Base-by-base conservation (phyloP, 1,284 basidiomycete species). In the Moesziomyces aphidis region DNA sequence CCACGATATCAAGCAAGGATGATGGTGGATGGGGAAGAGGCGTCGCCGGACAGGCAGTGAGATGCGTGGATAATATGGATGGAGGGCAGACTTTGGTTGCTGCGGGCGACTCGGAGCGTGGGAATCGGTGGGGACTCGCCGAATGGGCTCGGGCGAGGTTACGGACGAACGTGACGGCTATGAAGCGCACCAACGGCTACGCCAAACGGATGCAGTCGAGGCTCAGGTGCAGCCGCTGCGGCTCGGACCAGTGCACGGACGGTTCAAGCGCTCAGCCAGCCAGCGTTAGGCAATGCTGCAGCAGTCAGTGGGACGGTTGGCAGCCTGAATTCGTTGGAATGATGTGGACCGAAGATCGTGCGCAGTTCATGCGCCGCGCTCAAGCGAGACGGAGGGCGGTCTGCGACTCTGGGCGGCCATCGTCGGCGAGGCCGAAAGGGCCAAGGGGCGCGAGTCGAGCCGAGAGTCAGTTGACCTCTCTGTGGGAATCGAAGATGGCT, bases 331-430 rank as follows among this genome's bases (percentile, higher is more conserved):
- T 10, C 4, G 24, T 43, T 36, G n/a, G 6, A 34, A 50, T 26
- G 55, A 57, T 57, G 55, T 39, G 48, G 46, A 44, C 47, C 55
- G 24, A 45, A 50, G 55, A 58, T 58, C 55, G 55, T 24, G 39
- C 19, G 5, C 10, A 19, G 8, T 22, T 15, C 36, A 43, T 43
- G 22, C 13, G 17, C 11, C 11, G 45, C n/a, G 5, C 11, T 8
- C 10, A 13, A 44, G 46, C 22, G 22, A 49, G 17, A 21, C 36
- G 36, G 49, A 24, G 21, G 43, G 43, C 23, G 26, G 17, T 15
- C 31, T 28, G 52, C 26, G 43, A 54, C 21, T 21, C 17, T 19
- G 39, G 26, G 26, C 26, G 6, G 26, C 5, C 26, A 28, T 28
- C 1, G 39, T 42, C 39, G 39, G 39, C 39, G 39, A 42, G 39